Evolutionary conservation across 768 basidiomycete species (phyloP), one percentile per base, ranked within the genome.

Genomic region (Suillus subalutaceus): DNA sequence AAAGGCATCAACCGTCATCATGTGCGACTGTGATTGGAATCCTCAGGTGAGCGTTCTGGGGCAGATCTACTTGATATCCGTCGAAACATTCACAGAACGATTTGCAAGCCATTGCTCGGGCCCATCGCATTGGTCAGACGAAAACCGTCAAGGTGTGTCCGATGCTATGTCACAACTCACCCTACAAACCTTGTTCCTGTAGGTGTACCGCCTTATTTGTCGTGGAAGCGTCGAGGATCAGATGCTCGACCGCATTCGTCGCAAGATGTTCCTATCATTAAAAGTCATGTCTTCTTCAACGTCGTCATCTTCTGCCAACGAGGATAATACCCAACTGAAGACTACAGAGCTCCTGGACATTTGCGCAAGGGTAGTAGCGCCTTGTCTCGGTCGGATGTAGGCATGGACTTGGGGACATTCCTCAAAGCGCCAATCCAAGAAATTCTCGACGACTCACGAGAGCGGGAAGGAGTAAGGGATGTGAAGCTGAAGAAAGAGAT

Each of bases 41-140:
- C 87, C 87, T 18, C 85, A 76, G 63, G 74, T 74, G 62, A 40
- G 66, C 38, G 3, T 61, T 78, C 68, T 78, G 78, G 20, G 23
- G 4, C 20, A 56, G 32, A 13, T 41, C 18, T 35, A 10, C 6
- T 16, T 20, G 13, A 37, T 37, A 20, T 77, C 75, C 23, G 37
- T 41, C 32, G 2, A n/a, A 53, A 23, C 5, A 4, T 23, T 30
- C 18, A 30, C 67, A 93, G 75, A 93, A 92, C 73, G 93, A 94
- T 74, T 78, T 94, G 7, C 92, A 94, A 77, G 93, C 93, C 0
- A 92, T 94, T 75, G 93, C 93, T 30, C 84, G 93, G 50, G 93
- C 93, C 0, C 93, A 94, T 74, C 86, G 93, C 12, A 90, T 92
- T 63, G 91, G 91, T 7, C 91, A 92, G 74, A 90, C 85, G 62